Evolutionary conservation across 345 rosid species (phyloP).

Genomic region (Eucalyptus erythrocorys): DNA sequence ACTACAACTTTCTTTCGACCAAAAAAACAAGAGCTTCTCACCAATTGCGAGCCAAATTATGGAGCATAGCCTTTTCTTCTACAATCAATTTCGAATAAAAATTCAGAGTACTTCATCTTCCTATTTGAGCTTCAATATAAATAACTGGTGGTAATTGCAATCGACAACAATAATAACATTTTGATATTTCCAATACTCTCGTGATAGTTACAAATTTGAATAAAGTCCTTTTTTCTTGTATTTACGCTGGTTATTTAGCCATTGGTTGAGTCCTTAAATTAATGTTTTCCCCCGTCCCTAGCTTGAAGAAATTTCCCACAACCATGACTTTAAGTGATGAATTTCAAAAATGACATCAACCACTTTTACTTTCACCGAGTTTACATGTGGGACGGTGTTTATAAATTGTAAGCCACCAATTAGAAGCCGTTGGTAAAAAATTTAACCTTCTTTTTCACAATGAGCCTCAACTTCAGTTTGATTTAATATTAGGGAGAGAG

Average conservation of each 20-base stretch:
- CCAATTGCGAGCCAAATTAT: too few relatives aligned
- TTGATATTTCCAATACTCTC: too few relatives aligned
- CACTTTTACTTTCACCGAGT: background rate
- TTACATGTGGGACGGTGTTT: background rate
- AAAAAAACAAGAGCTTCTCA: too few relatives aligned
- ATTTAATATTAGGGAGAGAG: background rate
- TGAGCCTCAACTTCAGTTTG: background rate
- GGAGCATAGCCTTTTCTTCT: too few relatives aligned
- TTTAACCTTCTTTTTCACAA: background rate
- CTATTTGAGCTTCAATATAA: background rate
- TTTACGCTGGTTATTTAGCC: background rate
- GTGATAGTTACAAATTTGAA: too few relatives aligned
- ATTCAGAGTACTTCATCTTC: too few relatives aligned
- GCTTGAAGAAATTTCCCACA: background rate
- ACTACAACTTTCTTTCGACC: too few relatives aligned
- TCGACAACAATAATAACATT: too few relatives aligned
- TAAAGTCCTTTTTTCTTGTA: background rate
- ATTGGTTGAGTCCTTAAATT: background rate
- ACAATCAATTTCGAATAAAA: too few relatives aligned
- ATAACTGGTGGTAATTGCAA: slow-evolving; percentile 26
- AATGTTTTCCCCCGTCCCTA: background rate
- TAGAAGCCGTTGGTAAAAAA: background rate
- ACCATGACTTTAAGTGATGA: background rate
- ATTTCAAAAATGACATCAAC: background rate
- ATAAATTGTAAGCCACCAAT: background rate